Conservation (phyloP, 257 asterid genomes). For the Rubia yunnanensis region DNA sequence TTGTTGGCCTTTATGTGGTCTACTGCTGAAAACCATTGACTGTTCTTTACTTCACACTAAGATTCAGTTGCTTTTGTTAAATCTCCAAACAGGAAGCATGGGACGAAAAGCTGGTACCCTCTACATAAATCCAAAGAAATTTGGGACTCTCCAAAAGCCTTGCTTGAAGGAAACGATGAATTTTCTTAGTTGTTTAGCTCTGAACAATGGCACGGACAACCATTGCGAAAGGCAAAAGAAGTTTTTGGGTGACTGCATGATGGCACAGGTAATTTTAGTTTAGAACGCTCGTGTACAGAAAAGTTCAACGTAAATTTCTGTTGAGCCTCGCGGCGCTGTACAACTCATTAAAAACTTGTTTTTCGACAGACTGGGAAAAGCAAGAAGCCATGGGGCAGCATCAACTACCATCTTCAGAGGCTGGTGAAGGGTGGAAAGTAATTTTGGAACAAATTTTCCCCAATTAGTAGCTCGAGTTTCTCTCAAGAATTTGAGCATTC, state of each 20-base stretch:
- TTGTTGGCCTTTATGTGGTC: neutral
- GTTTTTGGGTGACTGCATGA: constrained; percentile 66
- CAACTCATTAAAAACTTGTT: constrained; percentile 4
- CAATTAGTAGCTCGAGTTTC: neutral
- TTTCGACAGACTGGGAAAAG: constrained; percentile 48
- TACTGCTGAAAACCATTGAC: neutral
- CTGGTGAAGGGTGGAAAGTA: constrained; percentile 67
- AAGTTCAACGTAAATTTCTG: neutral
- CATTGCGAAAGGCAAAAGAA: constrained; percentile 71
- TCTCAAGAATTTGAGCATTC: neutral
- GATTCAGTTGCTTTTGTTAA: neutral
- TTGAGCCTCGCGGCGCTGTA: too few species aligned
- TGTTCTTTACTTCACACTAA: neutral
- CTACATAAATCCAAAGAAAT: constrained; percentile 68
- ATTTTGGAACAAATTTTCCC: neutral
- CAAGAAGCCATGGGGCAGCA: constrained; percentile 71
- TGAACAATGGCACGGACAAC: constrained; percentile 57
- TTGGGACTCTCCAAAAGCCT: constrained; percentile 74
- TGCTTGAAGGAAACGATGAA: constrained; percentile 76
- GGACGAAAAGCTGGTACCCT: constrained; percentile 70
- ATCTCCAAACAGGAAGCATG: constrained; percentile 36
- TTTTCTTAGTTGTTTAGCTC: constrained; percentile 71
- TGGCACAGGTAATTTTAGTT: constrained; percentile 57
- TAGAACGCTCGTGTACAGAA: neutral
- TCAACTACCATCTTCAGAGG: constrained; percentile 89